Conservation (phyloP, 768 basidiomycete genomes). For the Guyanaporus albipodus region DNA sequence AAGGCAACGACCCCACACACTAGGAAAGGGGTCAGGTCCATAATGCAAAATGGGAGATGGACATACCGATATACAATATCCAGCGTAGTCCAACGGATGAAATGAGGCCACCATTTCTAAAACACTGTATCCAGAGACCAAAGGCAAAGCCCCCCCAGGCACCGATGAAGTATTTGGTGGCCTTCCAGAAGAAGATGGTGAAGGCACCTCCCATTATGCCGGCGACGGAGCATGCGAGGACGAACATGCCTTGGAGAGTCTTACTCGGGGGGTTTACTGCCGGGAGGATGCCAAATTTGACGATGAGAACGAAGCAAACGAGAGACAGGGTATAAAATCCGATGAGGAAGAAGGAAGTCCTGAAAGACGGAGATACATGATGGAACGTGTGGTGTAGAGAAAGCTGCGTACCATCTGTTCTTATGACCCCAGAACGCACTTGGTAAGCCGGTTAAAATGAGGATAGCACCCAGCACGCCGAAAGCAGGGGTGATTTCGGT, state of each 20-base stretch:
- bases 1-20: constrained; percentile 75
- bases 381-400: not conserved
- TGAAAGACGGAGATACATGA: constrained; percentile 30
- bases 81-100: constrained; percentile 74
- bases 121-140: constrained; percentile 84
- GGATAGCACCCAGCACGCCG: constrained; percentile 80
- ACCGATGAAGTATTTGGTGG: constrained; percentile 71
- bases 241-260: constrained; percentile 85
- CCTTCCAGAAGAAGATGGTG: constrained; percentile 92
- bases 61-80: constrained; percentile 81
- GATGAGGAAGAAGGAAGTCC: constrained; percentile 92
- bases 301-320: constrained; percentile 81
- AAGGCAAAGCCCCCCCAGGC: constrained; percentile 72
- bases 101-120: constrained; percentile 79
- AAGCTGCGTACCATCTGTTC: constrained; percentile 74
- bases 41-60: constrained; percentile 17
- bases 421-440: constrained; percentile 93
- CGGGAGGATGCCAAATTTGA: constrained; percentile 83
- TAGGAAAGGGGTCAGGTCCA: constrained; percentile 30
- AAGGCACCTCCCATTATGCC: constrained; percentile 81
- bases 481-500: constrained; percentile 85
- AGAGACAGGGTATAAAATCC: constrained; percentile 88
- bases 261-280: constrained; percentile 75
- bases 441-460: constrained; percentile 87
- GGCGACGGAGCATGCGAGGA: constrained; percentile 75